These are phyloP conservation scores for Collariella sp. DNA, from an alignment of 495 filamentous ascomycete species.

Conservation along the genomic window DNA sequence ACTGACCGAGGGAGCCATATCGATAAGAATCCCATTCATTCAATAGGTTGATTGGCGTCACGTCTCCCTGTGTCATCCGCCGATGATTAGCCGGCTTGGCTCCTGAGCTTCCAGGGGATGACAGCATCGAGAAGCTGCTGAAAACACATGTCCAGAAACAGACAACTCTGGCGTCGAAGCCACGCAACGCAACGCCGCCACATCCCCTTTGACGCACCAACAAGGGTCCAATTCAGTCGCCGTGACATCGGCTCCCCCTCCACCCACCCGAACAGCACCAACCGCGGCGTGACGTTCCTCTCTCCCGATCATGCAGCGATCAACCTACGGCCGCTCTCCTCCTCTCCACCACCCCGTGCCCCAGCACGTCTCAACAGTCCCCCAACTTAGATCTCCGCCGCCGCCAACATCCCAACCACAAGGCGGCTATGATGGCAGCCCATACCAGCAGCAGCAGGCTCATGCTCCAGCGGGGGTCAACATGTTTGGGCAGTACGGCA, in stretches of 20 bases:
- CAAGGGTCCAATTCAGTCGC: background rate
- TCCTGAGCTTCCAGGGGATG: conserved; percentile 13
- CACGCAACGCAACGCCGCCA: background rate
- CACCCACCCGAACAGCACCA: background rate
- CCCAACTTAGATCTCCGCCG: conserved; percentile 95
- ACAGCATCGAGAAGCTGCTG: conserved; percentile 22
- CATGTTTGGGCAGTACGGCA: conserved; percentile 64
- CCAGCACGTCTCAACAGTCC: conserved; percentile 96
- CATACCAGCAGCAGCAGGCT: conserved; percentile 54
- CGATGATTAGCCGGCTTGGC: conserved; percentile 21
- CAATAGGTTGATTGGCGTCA: conserved; percentile 15
- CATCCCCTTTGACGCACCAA: background rate
- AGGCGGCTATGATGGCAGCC: conserved; percentile 64
- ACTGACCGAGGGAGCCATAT: background rate
- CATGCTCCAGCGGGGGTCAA: conserved; percentile 42
- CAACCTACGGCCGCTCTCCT: conserved; percentile 77
- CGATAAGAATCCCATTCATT: conserved; percentile 9
- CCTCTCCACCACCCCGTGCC: conserved; percentile 97
- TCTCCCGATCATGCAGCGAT: conserved; percentile 63
- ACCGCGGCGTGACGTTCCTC: background rate
- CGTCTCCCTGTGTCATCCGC: background rate
- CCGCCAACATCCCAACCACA: conserved; percentile 69
- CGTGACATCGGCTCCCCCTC: background rate
- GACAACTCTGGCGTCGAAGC: conserved; percentile 1
- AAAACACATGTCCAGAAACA: conserved; percentile 35